A percentile compares a stretch with the other conserved stretches of the same genome.
These are phyloP conservation scores for Trypanosoma mega DNA, from an alignment of 208 protist genomes.

Conservation along the genomic window DNA sequence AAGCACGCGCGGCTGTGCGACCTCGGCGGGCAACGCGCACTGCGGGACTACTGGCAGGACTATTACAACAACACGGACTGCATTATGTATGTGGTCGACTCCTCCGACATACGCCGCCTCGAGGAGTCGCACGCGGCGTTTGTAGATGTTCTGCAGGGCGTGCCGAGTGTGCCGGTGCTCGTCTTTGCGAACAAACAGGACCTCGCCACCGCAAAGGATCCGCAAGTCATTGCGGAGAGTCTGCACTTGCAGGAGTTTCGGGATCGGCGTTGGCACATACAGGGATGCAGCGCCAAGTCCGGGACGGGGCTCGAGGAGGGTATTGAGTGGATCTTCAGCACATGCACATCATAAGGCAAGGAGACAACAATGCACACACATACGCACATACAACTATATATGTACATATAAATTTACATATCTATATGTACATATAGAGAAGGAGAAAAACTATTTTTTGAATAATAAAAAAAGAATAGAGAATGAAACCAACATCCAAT, in stretches of 20 bases:
- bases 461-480: no score
- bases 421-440: no score
- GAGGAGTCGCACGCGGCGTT: constrained; percentile 95
- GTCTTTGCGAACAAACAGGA: constrained; percentile 99
- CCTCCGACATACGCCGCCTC: constrained; percentile 85
- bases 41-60: constrained; percentile 98
- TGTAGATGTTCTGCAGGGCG: constrained; percentile 89
- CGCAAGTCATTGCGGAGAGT: constrained; percentile 68
- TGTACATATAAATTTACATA: no score
- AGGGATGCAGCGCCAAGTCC: constrained; percentile 95
- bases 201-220: constrained; percentile 90
- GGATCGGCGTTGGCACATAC: constrained; percentile 96
- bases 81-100: constrained; percentile 97
- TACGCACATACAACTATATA: background rate
- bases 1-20: constrained; percentile 99
- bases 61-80: constrained; percentile 97
- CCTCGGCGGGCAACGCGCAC: constrained; percentile 98
- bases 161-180: constrained; percentile 97
- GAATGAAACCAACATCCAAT: no score
- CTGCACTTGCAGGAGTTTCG: constrained; percentile 88
- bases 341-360: constrained; percentile 34
- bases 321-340: constrained; percentile 90
- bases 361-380: background rate
- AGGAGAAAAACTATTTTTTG: no score
- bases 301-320: constrained; percentile 92